Evolutionary conservation across 805 yeast genomes (phyloP).

Genomic region (Sungouiozyma ichnusensis): DNA sequence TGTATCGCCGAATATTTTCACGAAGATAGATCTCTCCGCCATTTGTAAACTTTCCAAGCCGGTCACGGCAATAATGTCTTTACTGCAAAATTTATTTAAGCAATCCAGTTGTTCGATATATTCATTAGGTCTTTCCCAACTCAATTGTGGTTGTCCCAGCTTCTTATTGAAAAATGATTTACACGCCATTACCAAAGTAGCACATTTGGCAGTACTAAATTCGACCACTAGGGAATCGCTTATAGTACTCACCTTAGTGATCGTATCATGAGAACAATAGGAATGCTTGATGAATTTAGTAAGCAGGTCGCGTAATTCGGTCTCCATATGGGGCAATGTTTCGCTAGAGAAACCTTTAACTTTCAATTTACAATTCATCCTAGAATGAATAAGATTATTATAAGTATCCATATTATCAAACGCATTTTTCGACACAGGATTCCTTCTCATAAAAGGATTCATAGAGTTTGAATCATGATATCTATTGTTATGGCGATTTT

Average conservation of each 20-base stretch:
- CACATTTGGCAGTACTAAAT: constrained; percentile 10
- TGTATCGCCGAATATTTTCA: background rate
- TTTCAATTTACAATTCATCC: constrained; percentile 4
- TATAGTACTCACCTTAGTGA: background rate
- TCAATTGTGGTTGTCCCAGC: constrained; percentile 2
- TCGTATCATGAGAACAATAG: background rate
- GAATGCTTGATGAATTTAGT: constrained; percentile 4
- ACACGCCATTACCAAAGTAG: constrained; percentile 17
- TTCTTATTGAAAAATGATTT: constrained; percentile 15
- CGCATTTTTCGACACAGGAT: background rate
- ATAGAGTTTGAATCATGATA: background rate
- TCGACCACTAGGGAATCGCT: constrained; percentile 7
- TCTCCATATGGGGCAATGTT: background rate
- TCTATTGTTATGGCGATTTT: background rate
- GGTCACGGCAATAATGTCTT: constrained; percentile 14
- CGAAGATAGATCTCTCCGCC: background rate
- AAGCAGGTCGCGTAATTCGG: constrained; percentile 3
- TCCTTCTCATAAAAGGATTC: background rate
- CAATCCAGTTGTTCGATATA: constrained; percentile 16
- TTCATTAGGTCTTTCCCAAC: constrained; percentile 22
- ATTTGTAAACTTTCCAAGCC: constrained; percentile 1
- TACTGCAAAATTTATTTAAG: constrained; percentile 13
- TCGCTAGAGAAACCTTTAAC: background rate
- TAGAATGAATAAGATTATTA: constrained; percentile 7
- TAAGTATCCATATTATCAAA: constrained; percentile 4